A percentile compares a stretch with the other conserved stretches of the same genome.
Conservation (phyloP, 331 rosid genomes). For the Pyrus hybrid region DNA sequence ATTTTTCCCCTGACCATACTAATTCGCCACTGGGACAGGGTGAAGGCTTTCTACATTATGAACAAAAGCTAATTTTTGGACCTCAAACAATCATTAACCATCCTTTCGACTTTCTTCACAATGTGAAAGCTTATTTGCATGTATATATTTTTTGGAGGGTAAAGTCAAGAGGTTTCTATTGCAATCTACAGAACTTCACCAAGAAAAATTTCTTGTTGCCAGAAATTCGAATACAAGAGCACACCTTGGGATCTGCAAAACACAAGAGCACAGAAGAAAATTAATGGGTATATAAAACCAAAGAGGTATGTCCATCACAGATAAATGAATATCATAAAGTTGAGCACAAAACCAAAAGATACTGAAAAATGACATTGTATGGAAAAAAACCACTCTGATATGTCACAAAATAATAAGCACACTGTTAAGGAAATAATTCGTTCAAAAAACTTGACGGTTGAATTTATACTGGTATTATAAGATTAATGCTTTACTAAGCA, state of each 20-base stretch:
- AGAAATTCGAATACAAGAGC: constrained; percentile 20
- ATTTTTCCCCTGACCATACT: neutral
- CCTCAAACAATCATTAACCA: neutral
- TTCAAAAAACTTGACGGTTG: neutral
- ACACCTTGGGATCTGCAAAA: constrained; percentile 82
- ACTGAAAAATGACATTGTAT: neutral
- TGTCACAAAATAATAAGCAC: neutral
- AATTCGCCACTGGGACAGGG: neutral
- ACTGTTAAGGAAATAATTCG: neutral
- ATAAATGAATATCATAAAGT: neutral
- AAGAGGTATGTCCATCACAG: neutral
- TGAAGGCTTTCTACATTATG: neutral
- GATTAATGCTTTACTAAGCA: neutral
- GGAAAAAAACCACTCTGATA: neutral
- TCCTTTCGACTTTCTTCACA: neutral
- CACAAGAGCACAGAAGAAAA: constrained; percentile 10
- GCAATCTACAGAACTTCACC: constrained; percentile 14
- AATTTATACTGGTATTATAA: neutral
- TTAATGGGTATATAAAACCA: neutral
- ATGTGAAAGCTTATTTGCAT: too few relatives aligned
- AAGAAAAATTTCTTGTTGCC: constrained; percentile 17
- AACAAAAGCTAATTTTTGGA: neutral
- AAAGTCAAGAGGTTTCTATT: neutral
- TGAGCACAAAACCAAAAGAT: neutral
- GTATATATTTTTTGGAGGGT: neutral